Conservation (phyloP, 2,329 filamentous ascomycete genomes). For the Pezicula carpinea region DNA sequence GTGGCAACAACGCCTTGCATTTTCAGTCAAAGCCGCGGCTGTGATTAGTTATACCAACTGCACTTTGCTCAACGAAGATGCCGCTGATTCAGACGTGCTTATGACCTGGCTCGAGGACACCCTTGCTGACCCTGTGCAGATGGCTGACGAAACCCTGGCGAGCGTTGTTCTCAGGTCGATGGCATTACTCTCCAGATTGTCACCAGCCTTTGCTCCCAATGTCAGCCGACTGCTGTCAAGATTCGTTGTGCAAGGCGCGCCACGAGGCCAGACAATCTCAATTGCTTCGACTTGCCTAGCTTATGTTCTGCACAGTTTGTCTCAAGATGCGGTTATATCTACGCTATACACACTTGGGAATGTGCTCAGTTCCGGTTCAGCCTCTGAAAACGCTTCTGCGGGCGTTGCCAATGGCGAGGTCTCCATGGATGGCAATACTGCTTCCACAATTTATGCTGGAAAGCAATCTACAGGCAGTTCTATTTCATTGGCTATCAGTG, state of each 20-base stretch:
- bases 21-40: constrained; percentile 77
- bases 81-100: constrained; percentile 72
- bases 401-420: constrained; percentile 45
- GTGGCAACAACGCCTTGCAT: constrained; percentile 82
- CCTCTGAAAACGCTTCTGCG: constrained; percentile 38
- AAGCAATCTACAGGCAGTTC: constrained; percentile 65
- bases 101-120: constrained; percentile 83
- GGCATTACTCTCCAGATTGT: constrained; percentile 74
- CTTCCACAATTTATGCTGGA: constrained; percentile 45
- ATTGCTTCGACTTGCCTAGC: constrained; percentile 84
- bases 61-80: constrained; percentile 73
- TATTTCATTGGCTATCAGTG: constrained; percentile 70
- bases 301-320: constrained; percentile 73
- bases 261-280: constrained; percentile 62
- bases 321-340: constrained; percentile 89
- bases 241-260: constrained; percentile 80
- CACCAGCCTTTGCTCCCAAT: constrained; percentile 66
- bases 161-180: constrained; percentile 75
- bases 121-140: constrained; percentile 73
- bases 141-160: constrained; percentile 74
- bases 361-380: constrained; percentile 71
- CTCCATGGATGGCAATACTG: constrained; percentile 41
- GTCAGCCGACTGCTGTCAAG: constrained; percentile 77
- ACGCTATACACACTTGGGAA: constrained; percentile 97
- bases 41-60: constrained; percentile 84